These are phyloP conservation scores for Yamadazyma atlantica DNA, from an alignment of 1,139 yeast species.

Conservation along the genomic window DNA sequence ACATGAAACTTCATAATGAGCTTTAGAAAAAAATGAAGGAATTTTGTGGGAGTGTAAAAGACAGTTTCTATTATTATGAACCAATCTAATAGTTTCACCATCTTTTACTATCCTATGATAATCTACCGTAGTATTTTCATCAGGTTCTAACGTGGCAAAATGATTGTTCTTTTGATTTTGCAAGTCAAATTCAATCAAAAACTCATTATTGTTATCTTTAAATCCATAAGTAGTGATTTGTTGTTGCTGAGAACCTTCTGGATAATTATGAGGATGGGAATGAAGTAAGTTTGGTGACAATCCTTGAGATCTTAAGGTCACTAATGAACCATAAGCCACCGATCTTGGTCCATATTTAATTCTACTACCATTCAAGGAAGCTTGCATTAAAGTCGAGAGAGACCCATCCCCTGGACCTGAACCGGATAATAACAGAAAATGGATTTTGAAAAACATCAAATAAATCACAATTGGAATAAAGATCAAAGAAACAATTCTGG, in stretches of 20 bases:
- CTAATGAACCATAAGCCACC: slow-evolving; percentile 58
- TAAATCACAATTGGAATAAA: slow-evolving; percentile 74
- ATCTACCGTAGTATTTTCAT: slow-evolving; percentile 26
- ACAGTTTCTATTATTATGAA: slow-evolving; percentile 51
- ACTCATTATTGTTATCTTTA: slow-evolving; percentile 68
- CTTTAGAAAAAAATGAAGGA: slow-evolving; percentile 53
- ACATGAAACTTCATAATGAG: slow-evolving; percentile 65
- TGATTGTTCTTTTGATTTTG: slow-evolving; percentile 22
- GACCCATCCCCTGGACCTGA: slow-evolving; percentile 83
- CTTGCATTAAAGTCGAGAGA: slow-evolving; percentile 68
- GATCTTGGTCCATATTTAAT: slow-evolving; percentile 60
- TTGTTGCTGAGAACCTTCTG: slow-evolving; percentile 72
- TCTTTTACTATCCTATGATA: slow-evolving; percentile 30
- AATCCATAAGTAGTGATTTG: slow-evolving; percentile 77
- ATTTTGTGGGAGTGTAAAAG: slow-evolving; percentile 66
- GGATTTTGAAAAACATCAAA: slow-evolving; percentile 71
- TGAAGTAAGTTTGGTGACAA: slow-evolving; percentile 68
- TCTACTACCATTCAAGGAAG: slow-evolving; percentile 56
- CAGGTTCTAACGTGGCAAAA: slow-evolving; percentile 32
- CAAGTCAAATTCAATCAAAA: slow-evolving; percentile 50
- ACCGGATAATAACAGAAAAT: slow-evolving; percentile 68
- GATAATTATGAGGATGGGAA: slow-evolving; percentile 67
- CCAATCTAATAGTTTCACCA: slow-evolving; percentile 57
- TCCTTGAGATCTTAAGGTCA: slow-evolving; percentile 74
- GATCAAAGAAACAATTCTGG: slow-evolving; percentile 67